A percentile compares a stretch with the other conserved stretches of the same genome.
Conservation (phyloP, 371 early-diverging fungal genomes). For the Mortierella sp. region DNA sequence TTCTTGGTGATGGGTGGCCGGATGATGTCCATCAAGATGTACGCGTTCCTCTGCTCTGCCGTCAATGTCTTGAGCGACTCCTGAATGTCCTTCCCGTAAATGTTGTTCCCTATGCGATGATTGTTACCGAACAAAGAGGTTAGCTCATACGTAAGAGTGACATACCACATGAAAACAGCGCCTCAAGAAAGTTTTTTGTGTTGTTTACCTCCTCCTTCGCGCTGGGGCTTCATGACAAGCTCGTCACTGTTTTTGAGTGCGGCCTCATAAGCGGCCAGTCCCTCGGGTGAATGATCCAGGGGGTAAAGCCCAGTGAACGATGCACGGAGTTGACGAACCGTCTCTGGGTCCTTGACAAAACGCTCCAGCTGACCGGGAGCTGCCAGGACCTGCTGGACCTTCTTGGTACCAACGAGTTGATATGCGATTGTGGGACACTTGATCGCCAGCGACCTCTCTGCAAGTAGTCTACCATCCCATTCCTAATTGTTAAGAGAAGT, state of each 20-base stretch:
- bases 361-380: slow-evolving; percentile 85
- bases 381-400: slow-evolving; percentile 95
- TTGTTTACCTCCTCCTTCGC: slow-evolving; percentile 92
- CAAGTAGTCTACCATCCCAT: slow-evolving; percentile 88
- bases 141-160: neutral
- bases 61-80: slow-evolving; percentile 66
- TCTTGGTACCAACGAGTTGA: slow-evolving; percentile 96
- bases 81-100: slow-evolving; percentile 91
- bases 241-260: slow-evolving; percentile 76
- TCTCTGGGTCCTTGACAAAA: slow-evolving; percentile 69
- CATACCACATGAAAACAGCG: neutral
- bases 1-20: slow-evolving; percentile 82
- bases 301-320: slow-evolving; percentile 94
- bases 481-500: slow-evolving; percentile 60
- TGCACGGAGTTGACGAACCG: slow-evolving; percentile 72
- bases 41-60: slow-evolving; percentile 77
- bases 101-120: slow-evolving; percentile 82
- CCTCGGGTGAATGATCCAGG: slow-evolving; percentile 79
- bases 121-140: no score
- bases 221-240: slow-evolving; percentile 96
- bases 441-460: slow-evolving; percentile 88
- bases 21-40: slow-evolving; percentile 95
- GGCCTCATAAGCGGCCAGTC: slow-evolving; percentile 74
- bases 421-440: slow-evolving; percentile 94
- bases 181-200: no score